Evolutionary conservation across 2,329 filamentous ascomycete species (phyloP).

Genomic region (Botryotinia calthae): DNA sequence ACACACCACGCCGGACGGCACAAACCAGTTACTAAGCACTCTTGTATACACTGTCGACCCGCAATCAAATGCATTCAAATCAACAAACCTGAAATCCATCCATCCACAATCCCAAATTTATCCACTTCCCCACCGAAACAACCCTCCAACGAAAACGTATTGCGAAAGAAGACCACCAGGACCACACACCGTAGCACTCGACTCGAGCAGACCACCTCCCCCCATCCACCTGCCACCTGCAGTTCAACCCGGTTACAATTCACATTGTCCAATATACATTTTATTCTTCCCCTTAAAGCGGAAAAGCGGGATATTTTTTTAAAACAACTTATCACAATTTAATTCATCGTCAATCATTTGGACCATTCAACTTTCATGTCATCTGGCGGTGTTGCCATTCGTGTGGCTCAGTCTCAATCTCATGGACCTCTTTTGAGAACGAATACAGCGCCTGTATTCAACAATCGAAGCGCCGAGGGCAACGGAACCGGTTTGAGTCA

Average conservation of each 20-base stretch:
- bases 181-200: conserved; percentile 11
- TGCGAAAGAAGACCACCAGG: conserved; percentile 6
- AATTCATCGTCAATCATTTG: conserved; percentile 8
- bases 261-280: conserved; percentile 6
- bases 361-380: conserved; percentile 32
- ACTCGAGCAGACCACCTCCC: conserved; percentile 9
- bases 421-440: conserved; percentile 38
- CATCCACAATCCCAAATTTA: conserved; percentile 1
- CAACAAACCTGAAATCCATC: neutral
- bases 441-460: conserved; percentile 37
- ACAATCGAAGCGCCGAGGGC: conserved; percentile 26
- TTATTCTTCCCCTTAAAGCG: conserved; percentile 2
- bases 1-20: neutral
- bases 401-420: conserved; percentile 36
- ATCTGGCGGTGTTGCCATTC: conserved; percentile 34
- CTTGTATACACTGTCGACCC: neutral
- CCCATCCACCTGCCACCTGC: neutral
- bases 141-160: conserved; percentile 14
- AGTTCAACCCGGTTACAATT: neutral
- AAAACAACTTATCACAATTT: conserved; percentile 12
- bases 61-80: conserved; percentile 12
- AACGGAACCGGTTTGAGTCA: conserved; percentile 32
- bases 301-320: conserved; percentile 16
- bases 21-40: neutral
- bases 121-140: conserved; percentile 14